phyloP scores from a whole-genome alignment of 2,329 filamentous ascomycete species.

The Thielaviopsis punctulata region DNA sequence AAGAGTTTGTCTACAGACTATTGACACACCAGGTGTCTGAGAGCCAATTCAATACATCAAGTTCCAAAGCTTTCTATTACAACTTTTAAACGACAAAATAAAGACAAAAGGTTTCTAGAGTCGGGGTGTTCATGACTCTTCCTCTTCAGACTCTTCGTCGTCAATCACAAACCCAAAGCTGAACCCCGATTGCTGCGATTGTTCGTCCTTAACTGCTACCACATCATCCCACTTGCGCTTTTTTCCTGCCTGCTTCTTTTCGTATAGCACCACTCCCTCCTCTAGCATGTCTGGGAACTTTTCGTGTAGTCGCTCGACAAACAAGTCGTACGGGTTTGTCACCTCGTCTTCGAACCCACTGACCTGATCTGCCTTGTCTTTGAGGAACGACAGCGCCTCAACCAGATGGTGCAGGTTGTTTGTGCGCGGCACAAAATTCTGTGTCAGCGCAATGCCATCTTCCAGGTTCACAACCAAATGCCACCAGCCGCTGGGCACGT shows the following conservation, averaged over 20 bases:
- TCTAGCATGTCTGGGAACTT: slow-evolving; percentile 50
- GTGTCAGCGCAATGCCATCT: slow-evolving; percentile 71
- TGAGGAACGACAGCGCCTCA: slow-evolving; percentile 63
- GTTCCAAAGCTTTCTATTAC: not conserved
- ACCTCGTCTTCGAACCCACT: slow-evolving; percentile 67
- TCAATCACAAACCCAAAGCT: slow-evolving; percentile 38
- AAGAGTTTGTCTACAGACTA: not conserved
- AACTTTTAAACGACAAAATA: not conserved
- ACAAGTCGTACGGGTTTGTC: slow-evolving; percentile 55
- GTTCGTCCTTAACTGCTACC: slow-evolving; percentile 28
- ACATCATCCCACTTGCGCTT: slow-evolving; percentile 80
- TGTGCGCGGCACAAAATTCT: slow-evolving; percentile 77
- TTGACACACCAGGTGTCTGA: not conserved
- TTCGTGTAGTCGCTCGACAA: slow-evolving; percentile 48
- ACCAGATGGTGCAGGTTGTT: slow-evolving; percentile 38
- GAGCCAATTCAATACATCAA: not conserved
- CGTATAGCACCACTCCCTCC: slow-evolving; percentile 45
- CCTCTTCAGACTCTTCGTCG: slow-evolving; percentile 19
- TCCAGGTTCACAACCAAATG: slow-evolving; percentile 87
- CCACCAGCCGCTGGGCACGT: slow-evolving; percentile 93
- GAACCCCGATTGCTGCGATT: slow-evolving; percentile 21
- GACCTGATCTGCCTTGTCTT: slow-evolving; percentile 68
- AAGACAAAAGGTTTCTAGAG: not conserved
- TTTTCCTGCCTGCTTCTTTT: slow-evolving; percentile 41
- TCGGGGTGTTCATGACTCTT: not conserved